Conservation (phyloP, 2,329 filamentous ascomycete species). For the Nemania sp. region DNA sequence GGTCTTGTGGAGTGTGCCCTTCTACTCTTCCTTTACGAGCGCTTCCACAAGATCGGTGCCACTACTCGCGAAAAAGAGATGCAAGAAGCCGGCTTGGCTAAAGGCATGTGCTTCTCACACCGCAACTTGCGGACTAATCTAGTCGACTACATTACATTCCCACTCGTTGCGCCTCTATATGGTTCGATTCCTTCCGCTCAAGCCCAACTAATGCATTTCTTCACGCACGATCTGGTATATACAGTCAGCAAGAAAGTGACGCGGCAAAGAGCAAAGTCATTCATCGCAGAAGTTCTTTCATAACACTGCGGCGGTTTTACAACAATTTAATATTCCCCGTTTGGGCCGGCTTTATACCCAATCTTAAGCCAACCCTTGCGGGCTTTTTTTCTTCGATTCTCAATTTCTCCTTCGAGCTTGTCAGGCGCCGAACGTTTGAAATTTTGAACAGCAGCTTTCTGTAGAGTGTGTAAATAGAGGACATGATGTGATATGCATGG, state of each 20-base stretch:
- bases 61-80: slow-evolving; percentile 73
- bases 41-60: slow-evolving; percentile 73
- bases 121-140: slow-evolving; percentile 67
- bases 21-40: slow-evolving; percentile 75
- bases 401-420: slow-evolving; percentile 48
- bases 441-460: slow-evolving; percentile 52
- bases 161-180: slow-evolving; percentile 75
- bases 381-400: slow-evolving; percentile 49
- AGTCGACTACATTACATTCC: slow-evolving; percentile 73
- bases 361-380: slow-evolving; percentile 28
- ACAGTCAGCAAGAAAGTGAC: slow-evolving; percentile 78
- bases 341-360: slow-evolving; percentile 32
- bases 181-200: slow-evolving; percentile 76
- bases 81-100: slow-evolving; percentile 71
- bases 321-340: slow-evolving; percentile 38
- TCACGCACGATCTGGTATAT: slow-evolving; percentile 76
- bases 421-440: slow-evolving; percentile 47
- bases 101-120: slow-evolving; percentile 74
- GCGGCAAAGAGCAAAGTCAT: slow-evolving; percentile 61
- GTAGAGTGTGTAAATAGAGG: slow-evolving; percentile 62
- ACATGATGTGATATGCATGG: slow-evolving; percentile 63
- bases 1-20: slow-evolving; percentile 73
- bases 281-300: slow-evolving; percentile 60
- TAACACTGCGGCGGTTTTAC: slow-evolving; percentile 47
- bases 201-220: slow-evolving; percentile 76